Base-by-base conservation (phyloP, 352 stramenopile species). In the Pythium guiyangense region DNA sequence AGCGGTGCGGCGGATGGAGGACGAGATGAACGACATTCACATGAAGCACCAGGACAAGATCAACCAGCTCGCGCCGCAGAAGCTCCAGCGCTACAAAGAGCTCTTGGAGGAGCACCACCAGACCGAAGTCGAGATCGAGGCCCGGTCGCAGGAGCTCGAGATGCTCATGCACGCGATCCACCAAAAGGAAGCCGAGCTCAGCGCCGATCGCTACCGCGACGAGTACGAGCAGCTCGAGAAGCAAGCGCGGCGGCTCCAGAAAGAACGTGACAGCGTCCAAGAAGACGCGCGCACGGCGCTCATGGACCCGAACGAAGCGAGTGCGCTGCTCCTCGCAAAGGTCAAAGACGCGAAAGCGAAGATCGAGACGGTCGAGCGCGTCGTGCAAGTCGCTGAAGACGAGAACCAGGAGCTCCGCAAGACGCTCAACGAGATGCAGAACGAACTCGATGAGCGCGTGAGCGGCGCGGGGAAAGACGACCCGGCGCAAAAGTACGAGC, bases 221-320 rank as follows among this genome's bases (percentile, higher is more conserved):
- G 81, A 93, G 63, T 92, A 87, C 52, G 77, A 92, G 45, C 60
- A 73, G 31, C 72, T 96, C 3, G 80, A 89, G 59, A 75, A 77
- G 39, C 77, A 88, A 27, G 79, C 80, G 11, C 78, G 70, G 9
- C 63, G 73, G 12, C 67, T 96, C 8, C 77, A 90, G 45, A 90
- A 87, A 29, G 86, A 97, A 47, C 73, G 74, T 17, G 77, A 90
- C n/a, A 67, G 63, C n/a, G 70, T 90, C 0, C 72, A 90, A 40
- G 82, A 92, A 27, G 88, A 97, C 52, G 75, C 92, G 2, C 77
- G 79, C 52, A 93, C 88, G 25, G 82, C 85, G 22, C 74, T 87
- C n/a, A 93, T 97, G 86, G 85, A 96, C 48, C 90, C 88, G 10
- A 90, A 89, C 52, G 85, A 94, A 54, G 87, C 87, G 14, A 84